Base-by-base conservation (phyloP, 495 filamentous ascomycete genomes). In the Chlorociboria aeruginascens region DNA sequence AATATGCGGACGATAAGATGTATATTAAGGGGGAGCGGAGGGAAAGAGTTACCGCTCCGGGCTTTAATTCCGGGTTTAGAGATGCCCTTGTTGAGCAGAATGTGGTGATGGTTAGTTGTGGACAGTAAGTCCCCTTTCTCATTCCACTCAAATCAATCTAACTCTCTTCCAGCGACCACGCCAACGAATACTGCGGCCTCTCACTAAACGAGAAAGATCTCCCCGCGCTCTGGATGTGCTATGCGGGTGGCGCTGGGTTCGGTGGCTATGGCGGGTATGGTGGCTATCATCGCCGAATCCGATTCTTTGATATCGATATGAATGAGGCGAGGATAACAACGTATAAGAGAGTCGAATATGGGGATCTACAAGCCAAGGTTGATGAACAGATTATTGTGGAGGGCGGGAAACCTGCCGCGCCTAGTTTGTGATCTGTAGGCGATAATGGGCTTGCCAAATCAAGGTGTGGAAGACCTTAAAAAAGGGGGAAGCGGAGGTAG, bases 211-310 rank as follows among this genome's bases (percentile, higher is more conserved):
- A 71, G 7, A 59, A 69, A 47, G 61, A 52, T 58, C 69, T 79
- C 46, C 79, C 81, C 1, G 80, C 80, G 12, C 69, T 96, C n/a
- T 98, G 92, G 92, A 95, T 98, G 89, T 98, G 92, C 66, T 95
- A 97, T 65, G 92, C 77, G 4, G 92, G 93, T 38, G 92, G 81
- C 12, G 69, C 72, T 32, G 92, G 92, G 0, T 89, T 96, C 59
- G 92, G 93, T 35, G 92, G 92, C 1, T 98, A 98, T 62, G 93
- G 84, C 30, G 89, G 89, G 8, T 96, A 92, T 50, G 78, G 77
- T 25, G 85, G 81, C 9, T 97, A 85, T 61, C 77, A 87, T 52
- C 81, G 92, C 25, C 78, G 86, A 46, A 74, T 95, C 31, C 74
- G 92, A 32, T 72, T 97, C 55, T 98, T 86, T 57, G 92, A 97